Conservation (phyloP, 352 stramenopile genomes). For the Phytophthora syringae region DNA sequence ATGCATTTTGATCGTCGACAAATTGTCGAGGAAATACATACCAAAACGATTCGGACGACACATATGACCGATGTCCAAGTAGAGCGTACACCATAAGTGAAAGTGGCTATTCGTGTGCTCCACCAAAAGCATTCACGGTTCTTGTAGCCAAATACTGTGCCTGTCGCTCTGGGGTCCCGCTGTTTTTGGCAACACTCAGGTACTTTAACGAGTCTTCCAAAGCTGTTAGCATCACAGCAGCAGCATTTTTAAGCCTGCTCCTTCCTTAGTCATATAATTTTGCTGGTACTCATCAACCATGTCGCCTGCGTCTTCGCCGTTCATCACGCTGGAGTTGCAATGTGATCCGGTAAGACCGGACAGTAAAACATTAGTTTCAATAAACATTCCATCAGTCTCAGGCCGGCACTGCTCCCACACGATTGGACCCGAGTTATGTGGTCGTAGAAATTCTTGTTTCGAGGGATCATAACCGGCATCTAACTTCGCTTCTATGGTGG, state of each 20-base stretch:
- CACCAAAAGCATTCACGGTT: constrained; percentile 8
- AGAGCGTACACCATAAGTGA: constrained; percentile 8
- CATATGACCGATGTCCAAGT: neutral
- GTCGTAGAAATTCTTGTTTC: neutral
- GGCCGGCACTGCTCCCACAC: neutral
- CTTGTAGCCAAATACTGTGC: constrained; percentile 3
- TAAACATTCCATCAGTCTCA: neutral
- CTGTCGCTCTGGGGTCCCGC: neutral
- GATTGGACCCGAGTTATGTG: neutral
- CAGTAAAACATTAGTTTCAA: neutral
- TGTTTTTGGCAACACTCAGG: neutral
- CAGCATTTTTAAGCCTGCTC: constrained; percentile 1
- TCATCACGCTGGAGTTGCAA: too few relatives aligned
- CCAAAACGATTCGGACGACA: constrained; percentile 3
- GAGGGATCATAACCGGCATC: neutral
- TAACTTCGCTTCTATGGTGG: neutral
- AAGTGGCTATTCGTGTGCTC: constrained; percentile 8
- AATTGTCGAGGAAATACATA: constrained; percentile 1
- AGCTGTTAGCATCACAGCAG: neutral
- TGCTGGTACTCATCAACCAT: constrained; percentile 17
- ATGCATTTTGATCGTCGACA: too few relatives aligned
- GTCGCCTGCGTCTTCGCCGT: neutral
- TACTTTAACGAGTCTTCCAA: neutral
- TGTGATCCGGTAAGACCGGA: neutral
- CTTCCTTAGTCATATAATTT: constrained; percentile 14